Evolutionary conservation across 2,329 filamentous ascomycete species (phyloP), one percentile per base, ranked within the genome.

Genomic region (Aspergillus fijiensis): DNA sequence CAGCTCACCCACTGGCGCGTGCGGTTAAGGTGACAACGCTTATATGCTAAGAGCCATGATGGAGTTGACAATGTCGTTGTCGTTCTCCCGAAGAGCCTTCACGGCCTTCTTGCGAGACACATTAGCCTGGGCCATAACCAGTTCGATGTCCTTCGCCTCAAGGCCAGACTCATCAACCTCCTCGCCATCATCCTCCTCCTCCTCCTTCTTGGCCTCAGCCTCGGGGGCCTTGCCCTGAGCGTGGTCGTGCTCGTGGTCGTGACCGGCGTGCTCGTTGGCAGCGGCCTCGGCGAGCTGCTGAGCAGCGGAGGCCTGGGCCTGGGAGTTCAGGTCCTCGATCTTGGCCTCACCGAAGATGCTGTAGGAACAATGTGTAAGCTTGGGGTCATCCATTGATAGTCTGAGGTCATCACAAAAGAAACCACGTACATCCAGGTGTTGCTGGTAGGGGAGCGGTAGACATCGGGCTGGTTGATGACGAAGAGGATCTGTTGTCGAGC

Each of bases 261-360:
- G 83, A 69, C 88, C 88, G 51, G 81, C 81, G 68, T 84, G 80
- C 72, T 85, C 85, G 61, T 81, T 80, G 67, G 83, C 84, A 69
- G 82, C 77, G 65, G 79, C 79, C 77, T 92, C 89, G 73, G 86
- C 92, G 72, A 99, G 91, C 84, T 97, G 93, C 82, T 96, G 91
- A 72, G 94, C 94, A 72, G 95, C 95, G 70, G 91, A 92, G 74
- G 94, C 91, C 85, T 98, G 95, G 74, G 94, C 94, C 78, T 94
- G 91, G 73, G 95, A 96, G 89, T 98, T 99, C 75, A 98, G 86
- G 82, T 99, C 96, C 87, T 99, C 95, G 69, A 99, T 98, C 91
- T 99, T 99, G 77, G 96, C 95, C 86, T 99, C 96, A 80, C 95
- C 95, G 79, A 99, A 99, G 81, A 98, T 96, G 82, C 94, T 97